Percentiles rank a stretch among this genome's conserved stretches.
Evolutionary conservation across 1,139 yeast species (phyloP).

Genomic region (Geotrichum citri-aurantii): DNA sequence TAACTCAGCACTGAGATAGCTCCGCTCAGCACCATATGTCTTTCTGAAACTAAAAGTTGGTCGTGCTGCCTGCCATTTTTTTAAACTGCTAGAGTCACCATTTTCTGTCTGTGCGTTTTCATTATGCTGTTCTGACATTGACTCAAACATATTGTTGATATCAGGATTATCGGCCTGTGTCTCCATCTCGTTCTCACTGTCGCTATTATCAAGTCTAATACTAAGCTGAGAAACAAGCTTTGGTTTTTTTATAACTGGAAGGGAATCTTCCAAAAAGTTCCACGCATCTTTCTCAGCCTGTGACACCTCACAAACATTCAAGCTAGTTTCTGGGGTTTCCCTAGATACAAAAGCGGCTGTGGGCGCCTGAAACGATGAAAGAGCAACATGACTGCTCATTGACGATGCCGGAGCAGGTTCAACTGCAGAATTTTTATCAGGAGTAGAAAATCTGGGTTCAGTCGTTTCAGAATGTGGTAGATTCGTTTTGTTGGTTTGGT

Average conservation of each 20-base stretch:
- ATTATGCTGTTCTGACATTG: slow-evolving; percentile 4
- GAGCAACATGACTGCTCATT: neutral
- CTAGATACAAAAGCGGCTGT: neutral
- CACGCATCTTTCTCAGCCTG: slow-evolving; percentile 16
- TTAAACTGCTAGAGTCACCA: neutral
- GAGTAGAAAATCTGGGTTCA: neutral
- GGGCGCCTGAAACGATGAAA: neutral
- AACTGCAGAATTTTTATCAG: neutral
- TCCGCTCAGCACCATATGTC: slow-evolving; percentile 14
- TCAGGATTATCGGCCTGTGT: neutral
- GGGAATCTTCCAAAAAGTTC: slow-evolving; percentile 14
- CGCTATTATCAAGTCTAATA: slow-evolving; percentile 8
- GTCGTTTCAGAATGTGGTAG: neutral
- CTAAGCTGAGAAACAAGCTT: slow-evolving; percentile 10
- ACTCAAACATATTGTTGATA: neutral
- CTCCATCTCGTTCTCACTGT: slow-evolving; percentile 8
- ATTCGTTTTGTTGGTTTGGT: neutral
- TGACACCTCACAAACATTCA: slow-evolving; percentile 6
- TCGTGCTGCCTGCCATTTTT: slow-evolving; percentile 1
- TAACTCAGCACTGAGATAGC: slow-evolving; percentile 12
- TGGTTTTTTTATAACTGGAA: slow-evolving; percentile 8
- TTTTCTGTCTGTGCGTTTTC: neutral
- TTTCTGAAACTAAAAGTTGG: slow-evolving; percentile 10
- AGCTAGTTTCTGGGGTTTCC: slow-evolving; percentile 6
- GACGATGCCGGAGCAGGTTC: neutral